A percentile compares a stretch with the other conserved stretches of the same genome.
Conservation (phyloP, 192 early-diverging fungal species). For the Radiomyces spectabilis region DNA sequence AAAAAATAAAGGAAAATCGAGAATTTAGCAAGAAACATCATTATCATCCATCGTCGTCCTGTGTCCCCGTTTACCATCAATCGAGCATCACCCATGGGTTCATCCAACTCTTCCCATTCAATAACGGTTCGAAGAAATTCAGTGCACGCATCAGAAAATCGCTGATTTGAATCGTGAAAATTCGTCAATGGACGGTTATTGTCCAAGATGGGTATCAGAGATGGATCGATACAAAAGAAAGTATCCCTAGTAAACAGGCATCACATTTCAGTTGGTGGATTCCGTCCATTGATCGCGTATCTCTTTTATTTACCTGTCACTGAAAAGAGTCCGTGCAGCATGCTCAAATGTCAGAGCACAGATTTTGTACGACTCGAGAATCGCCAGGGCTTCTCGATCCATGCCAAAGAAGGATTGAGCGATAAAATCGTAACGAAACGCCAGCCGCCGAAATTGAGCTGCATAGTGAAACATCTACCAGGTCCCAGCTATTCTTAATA, state of each 20-base stretch:
- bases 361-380: constrained; percentile 14
- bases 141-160: too few relatives aligned
- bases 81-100: too few relatives aligned
- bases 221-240: constrained; percentile 18
- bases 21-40: background rate
- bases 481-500: too few relatives aligned
- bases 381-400: constrained; percentile 2
- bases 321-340: constrained; percentile 4
- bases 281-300: background rate
- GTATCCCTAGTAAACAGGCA: background rate
- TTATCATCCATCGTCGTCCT: constrained; percentile 1
- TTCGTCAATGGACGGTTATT: background rate
- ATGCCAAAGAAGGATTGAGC: constrained; percentile 7
- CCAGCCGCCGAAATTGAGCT: constrained; percentile 4
- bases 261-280: too few relatives aligned
- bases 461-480: constrained; percentile 6
- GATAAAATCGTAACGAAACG: constrained; percentile 14
- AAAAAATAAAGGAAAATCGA: background rate
- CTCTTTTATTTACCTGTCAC: background rate
- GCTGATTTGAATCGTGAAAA: background rate
- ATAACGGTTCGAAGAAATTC: constrained; percentile 1
- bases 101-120: constrained; percentile 6
- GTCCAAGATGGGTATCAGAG: constrained; percentile 14
- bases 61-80: too few relatives aligned
- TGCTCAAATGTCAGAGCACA: constrained; percentile 15